These are phyloP conservation scores for Alternaria consortialis DNA, from an alignment of 2,329 filamentous ascomycete species.

Conservation along the genomic window DNA sequence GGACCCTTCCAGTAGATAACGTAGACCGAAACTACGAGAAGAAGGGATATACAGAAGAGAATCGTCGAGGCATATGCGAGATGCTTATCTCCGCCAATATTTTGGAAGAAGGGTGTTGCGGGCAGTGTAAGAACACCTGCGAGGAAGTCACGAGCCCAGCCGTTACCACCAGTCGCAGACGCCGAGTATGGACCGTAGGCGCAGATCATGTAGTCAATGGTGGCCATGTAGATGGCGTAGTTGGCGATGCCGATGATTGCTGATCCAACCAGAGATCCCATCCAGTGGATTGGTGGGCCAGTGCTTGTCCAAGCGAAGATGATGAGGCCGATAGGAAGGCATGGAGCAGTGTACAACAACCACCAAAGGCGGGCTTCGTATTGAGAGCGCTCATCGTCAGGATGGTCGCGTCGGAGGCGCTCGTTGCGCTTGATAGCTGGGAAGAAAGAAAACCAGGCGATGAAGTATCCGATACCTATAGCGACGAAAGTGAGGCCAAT, in stretches of 20 bases:
- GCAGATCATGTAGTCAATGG: slow-evolving; percentile 81
- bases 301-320: slow-evolving; percentile 76
- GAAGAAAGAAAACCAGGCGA: slow-evolving; percentile 70
- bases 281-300: slow-evolving; percentile 73
- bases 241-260: slow-evolving; percentile 76
- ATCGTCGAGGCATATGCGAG: slow-evolving; percentile 64
- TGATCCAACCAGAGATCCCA: slow-evolving; percentile 71
- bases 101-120: slow-evolving; percentile 67
- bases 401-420: slow-evolving; percentile 38
- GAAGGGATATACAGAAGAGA: slow-evolving; percentile 61
- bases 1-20: slow-evolving; percentile 66
- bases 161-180: slow-evolving; percentile 80
- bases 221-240: slow-evolving; percentile 79
- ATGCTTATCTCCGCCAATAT: slow-evolving; percentile 53
- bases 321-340: slow-evolving; percentile 73
- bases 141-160: slow-evolving; percentile 77
- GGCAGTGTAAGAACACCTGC: slow-evolving; percentile 77
- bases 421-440: slow-evolving; percentile 58
- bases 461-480: slow-evolving; percentile 67
- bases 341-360: slow-evolving; percentile 69
- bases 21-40: slow-evolving; percentile 55
- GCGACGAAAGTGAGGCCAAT: slow-evolving; percentile 71
- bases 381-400: slow-evolving; percentile 42
- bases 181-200: slow-evolving; percentile 78
- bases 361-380: slow-evolving; percentile 69